phyloP scores from a whole-genome alignment of 805 yeast species.

The Pichia phayaonensis region DNA sequence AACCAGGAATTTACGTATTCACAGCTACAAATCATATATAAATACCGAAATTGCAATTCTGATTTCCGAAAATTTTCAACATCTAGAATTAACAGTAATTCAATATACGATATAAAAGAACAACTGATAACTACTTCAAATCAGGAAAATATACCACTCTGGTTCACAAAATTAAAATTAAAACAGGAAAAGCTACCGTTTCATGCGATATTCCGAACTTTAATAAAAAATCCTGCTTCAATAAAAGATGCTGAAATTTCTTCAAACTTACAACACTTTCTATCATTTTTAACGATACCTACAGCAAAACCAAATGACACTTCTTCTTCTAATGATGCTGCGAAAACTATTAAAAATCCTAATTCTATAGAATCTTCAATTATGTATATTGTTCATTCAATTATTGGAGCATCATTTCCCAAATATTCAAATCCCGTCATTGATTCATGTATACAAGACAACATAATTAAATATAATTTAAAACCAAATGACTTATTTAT shows the following conservation, averaged over 20 bases:
- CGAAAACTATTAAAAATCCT: slow-evolving; percentile 1
- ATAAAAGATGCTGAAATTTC: slow-evolving; percentile 1
- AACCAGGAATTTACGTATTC: background rate
- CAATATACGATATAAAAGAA: background rate
- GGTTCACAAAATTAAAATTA: slow-evolving; percentile 6
- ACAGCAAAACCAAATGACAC: background rate
- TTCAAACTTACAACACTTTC: slow-evolving; percentile 10
- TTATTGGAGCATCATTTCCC: slow-evolving; percentile 11
- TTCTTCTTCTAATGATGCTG: background rate
- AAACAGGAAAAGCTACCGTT: slow-evolving; percentile 9
- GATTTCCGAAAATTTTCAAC: background rate
- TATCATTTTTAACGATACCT: slow-evolving; percentile 2
- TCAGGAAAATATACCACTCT: background rate
- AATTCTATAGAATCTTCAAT: slow-evolving; percentile 22
- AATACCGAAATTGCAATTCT: background rate
- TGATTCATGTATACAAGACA: background rate
- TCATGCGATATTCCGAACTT: background rate
- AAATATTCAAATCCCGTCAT: slow-evolving; percentile 3
- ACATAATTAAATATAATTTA: background rate
- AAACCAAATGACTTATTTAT: slow-evolving; percentile 5
- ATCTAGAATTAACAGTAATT: background rate
- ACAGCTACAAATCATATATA: background rate
- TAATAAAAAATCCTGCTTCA: background rate
- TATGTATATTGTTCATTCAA: slow-evolving; percentile 17
- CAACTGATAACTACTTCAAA: background rate